Evolutionary conservation across 1,139 yeast species (phyloP).

Genomic region (Sugiyamaella japonica): DNA sequence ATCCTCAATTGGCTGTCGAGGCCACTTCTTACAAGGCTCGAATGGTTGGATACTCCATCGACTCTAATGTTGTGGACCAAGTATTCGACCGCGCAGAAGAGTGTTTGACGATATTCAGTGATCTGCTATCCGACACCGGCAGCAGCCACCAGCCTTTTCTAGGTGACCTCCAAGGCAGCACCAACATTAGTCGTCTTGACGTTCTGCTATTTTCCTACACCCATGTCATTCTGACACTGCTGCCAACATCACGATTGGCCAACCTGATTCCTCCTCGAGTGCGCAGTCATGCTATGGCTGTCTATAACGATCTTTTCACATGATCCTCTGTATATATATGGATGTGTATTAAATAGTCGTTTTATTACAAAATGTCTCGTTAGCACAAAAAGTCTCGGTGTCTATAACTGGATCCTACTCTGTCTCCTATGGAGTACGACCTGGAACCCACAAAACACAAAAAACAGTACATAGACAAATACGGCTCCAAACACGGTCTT

Average conservation of each 20-base stretch:
- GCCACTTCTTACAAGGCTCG: slow-evolving; percentile 11
- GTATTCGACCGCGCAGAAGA: slow-evolving; percentile 13
- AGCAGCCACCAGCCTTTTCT: background rate
- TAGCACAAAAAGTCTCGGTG: slow-evolving; percentile 31
- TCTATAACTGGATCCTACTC: slow-evolving; percentile 51
- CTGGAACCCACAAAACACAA: slow-evolving; percentile 88
- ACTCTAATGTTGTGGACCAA: background rate
- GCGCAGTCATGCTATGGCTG: background rate
- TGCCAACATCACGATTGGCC: slow-evolving; percentile 8
- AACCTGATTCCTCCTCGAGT: slow-evolving; percentile 11
- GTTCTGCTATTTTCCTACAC: slow-evolving; percentile 14
- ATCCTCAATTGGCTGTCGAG: slow-evolving; percentile 21
- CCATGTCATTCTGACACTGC: slow-evolving; percentile 2
- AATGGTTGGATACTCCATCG: slow-evolving; percentile 8
- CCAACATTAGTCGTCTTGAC: slow-evolving; percentile 9
- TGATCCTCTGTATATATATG: background rate
- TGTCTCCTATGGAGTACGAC: slow-evolving; percentile 62
- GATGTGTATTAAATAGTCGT: background rate
- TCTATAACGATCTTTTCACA: slow-evolving; percentile 2
- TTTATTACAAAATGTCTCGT: slow-evolving; percentile 12
- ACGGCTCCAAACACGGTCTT: slow-evolving; percentile 89
- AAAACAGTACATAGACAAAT: slow-evolving; percentile 72
- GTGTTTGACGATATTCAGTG: slow-evolving; percentile 2
- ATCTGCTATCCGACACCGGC: background rate
- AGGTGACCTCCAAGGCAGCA: background rate